phyloP scores from a whole-genome alignment of 345 rosid genomes.

The Salix dunnii region DNA sequence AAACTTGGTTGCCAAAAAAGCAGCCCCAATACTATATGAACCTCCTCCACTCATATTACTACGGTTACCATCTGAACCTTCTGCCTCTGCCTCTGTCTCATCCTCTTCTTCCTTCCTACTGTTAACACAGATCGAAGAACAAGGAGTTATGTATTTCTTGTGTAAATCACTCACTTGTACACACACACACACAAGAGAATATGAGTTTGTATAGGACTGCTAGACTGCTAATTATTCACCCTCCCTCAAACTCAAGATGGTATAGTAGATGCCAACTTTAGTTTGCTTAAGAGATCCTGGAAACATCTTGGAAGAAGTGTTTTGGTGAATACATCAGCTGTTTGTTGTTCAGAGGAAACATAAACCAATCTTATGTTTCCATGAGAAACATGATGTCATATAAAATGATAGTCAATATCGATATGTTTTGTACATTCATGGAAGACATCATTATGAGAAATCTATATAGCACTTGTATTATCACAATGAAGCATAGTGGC shows the following conservation, averaged over 20 bases:
- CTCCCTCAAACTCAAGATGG: not conserved
- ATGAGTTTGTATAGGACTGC: too few relatives aligned
- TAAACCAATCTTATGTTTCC: not conserved
- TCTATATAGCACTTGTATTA: not conserved
- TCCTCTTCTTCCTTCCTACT: conserved; percentile 66
- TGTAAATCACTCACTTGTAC: too few relatives aligned
- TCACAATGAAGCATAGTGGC: not conserved
- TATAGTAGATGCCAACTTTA: not conserved
- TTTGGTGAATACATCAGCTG: not conserved
- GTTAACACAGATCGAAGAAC: too few relatives aligned
- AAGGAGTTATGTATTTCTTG: too few relatives aligned
- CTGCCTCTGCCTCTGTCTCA: conserved; percentile 30
- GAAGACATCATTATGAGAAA: not conserved
- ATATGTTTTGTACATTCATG: not conserved
- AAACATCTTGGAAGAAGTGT: not conserved
- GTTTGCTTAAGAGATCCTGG: not conserved
- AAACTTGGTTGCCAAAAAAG: conserved; percentile 78
- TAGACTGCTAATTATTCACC: too few relatives aligned
- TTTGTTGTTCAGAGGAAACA: not conserved
- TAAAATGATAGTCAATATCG: not conserved
- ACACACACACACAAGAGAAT: too few relatives aligned
- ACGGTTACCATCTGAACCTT: conserved; percentile 19
- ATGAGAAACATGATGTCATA: not conserved
- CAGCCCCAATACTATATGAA: conserved; percentile 75
- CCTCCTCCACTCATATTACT: conserved; percentile 46